A percentile compares a stretch with the other conserved stretches of the same genome.
Conservation (phyloP, 768 basidiomycete species). For the Candolleomyces aberdarensis region DNA sequence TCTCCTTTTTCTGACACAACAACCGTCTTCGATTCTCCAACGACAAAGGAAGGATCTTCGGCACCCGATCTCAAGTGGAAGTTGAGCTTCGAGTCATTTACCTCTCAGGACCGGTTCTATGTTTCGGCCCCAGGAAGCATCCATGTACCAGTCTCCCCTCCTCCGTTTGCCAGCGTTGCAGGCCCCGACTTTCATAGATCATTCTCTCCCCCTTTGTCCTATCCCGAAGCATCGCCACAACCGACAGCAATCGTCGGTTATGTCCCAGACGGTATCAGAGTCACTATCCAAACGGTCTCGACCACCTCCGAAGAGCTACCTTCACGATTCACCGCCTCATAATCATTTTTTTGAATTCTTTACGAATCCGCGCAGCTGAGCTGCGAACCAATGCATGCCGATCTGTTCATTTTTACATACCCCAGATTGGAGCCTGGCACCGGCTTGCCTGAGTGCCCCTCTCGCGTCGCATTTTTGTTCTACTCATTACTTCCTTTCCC, state of each 20-base stretch:
- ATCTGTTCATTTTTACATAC: too few relatives aligned
- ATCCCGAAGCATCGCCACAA: neutral
- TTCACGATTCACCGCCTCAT: neutral
- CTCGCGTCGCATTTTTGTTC: too few relatives aligned
- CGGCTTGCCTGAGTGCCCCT: too few relatives aligned
- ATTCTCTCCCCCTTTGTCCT: neutral
- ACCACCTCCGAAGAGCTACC: neutral
- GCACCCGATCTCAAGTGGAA: neutral
- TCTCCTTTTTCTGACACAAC: neutral
- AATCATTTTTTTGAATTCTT: neutral
- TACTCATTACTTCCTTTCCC: too few relatives aligned
- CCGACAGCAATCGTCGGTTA: neutral
- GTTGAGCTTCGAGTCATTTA: neutral
- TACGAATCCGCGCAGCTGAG: too few relatives aligned
- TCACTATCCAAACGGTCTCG: neutral
- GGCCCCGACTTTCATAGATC: neutral
- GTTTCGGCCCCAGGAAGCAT: neutral
- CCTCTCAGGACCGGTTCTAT: neutral
- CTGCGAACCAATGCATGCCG: too few relatives aligned
- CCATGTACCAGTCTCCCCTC: neutral
- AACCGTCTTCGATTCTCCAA: neutral
- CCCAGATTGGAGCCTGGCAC: too few relatives aligned
- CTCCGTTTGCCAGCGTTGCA: neutral
- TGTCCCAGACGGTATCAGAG: neutral
- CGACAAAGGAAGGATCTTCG: neutral